These are phyloP conservation scores for Ogataea methanolica DNA, from an alignment of 805 yeast species.

Conservation along the genomic window DNA sequence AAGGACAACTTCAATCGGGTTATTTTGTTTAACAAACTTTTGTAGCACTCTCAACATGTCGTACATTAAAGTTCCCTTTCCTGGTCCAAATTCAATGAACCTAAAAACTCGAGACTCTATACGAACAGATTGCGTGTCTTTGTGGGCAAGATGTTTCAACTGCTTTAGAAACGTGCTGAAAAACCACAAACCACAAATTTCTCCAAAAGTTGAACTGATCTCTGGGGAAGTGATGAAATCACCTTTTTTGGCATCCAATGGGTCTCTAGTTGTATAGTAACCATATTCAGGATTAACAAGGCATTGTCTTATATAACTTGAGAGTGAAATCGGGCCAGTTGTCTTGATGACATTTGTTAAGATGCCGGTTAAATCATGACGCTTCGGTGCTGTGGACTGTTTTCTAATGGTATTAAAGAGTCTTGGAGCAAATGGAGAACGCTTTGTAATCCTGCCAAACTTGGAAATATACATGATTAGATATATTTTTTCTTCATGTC, in stretches of 20 bases:
- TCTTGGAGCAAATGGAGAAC: no score
- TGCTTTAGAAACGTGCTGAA: constrained; percentile 55
- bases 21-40: constrained; percentile 30
- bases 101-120: constrained; percentile 35
- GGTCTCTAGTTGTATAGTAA: constrained; percentile 74
- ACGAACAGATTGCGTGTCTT: constrained; percentile 15
- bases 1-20: constrained; percentile 44
- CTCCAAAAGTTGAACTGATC: constrained; percentile 83
- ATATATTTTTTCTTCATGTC: no score
- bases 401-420: not conserved
- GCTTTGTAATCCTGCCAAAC: no score
- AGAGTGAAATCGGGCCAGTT: constrained; percentile 72
- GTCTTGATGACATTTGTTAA: constrained; percentile 50
- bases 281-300: constrained; percentile 73
- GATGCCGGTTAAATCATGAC: constrained; percentile 22
- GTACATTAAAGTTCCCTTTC: constrained; percentile 71
- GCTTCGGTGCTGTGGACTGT: not conserved
- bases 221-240: constrained; percentile 87
- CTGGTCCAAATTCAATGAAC: constrained; percentile 80
- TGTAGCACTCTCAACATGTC: constrained; percentile 53
- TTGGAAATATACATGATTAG: no score
- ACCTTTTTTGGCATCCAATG: constrained; percentile 46
- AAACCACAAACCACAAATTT: constrained; percentile 74
- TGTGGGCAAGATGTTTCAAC: constrained; percentile 36
- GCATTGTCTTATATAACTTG: constrained; percentile 78